Conservation (phyloP, 495 filamentous ascomycete genomes). For the Rhizodiscina lignyota region DNA sequence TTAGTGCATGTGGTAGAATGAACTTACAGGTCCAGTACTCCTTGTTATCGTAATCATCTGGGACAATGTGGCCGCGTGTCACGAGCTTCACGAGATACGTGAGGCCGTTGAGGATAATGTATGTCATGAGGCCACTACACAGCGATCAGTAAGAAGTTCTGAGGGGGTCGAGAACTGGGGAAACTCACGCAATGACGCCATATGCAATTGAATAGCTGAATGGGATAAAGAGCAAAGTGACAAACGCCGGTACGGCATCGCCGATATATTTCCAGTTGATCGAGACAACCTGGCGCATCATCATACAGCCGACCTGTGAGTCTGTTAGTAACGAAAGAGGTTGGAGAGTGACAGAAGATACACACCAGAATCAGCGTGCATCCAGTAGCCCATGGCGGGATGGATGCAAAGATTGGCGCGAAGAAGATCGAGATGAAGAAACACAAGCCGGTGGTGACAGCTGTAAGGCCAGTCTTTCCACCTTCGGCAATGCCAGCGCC, state of each 20-base stretch:
- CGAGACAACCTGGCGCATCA: conserved; percentile 53
- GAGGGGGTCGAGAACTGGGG: no score
- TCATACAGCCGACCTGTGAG: conserved; percentile 16
- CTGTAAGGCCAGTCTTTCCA: conserved; percentile 63
- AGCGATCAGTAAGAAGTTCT: neutral
- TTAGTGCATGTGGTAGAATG: conserved; percentile 20
- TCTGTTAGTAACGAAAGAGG: neutral
- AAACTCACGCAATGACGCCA: conserved; percentile 64
- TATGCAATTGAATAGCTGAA: conserved; percentile 73
- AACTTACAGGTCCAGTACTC: conserved; percentile 67
- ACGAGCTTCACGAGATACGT: conserved; percentile 46
- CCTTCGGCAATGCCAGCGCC: conserved; percentile 76
- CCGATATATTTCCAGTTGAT: conserved; percentile 77
- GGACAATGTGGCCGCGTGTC: conserved; percentile 51
- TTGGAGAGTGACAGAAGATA: conserved; percentile 46
- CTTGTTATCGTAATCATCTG: conserved; percentile 52
- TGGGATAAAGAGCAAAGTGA: conserved; percentile 71
- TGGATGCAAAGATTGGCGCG: conserved; percentile 68
- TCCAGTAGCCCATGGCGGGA: conserved; percentile 72
- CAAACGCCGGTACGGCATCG: conserved; percentile 65
- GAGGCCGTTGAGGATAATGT: conserved; percentile 50
- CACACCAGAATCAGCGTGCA: conserved; percentile 68
- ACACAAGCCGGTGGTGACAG: conserved; percentile 58
- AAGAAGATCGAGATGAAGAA: conserved; percentile 82
- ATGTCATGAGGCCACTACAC: conserved; percentile 60